These are phyloP conservation scores for Phytophthora tubulina DNA, from an alignment of 352 stramenopile genomes.

Conservation along the genomic window DNA sequence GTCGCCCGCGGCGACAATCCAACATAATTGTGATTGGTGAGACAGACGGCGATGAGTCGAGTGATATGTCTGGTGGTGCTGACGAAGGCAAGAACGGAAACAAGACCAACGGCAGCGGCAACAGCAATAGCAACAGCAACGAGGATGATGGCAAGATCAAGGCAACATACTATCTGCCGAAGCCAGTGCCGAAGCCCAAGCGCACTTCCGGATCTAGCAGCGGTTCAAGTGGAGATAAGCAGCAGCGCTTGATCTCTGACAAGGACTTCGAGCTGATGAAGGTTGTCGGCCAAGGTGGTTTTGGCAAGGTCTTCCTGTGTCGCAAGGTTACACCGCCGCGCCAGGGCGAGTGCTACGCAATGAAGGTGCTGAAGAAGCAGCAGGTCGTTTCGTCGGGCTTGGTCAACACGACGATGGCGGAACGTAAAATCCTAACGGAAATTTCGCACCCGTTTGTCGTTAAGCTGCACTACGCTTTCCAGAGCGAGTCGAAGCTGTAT, in stretches of 20 bases:
- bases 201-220: constrained; percentile 27
- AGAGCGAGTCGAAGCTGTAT: constrained; percentile 94
- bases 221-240: constrained; percentile 35
- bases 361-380: constrained; percentile 98
- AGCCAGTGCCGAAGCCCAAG: constrained; percentile 64
- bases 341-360: constrained; percentile 97
- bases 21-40: constrained; percentile 91
- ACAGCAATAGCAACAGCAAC: neutral
- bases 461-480: constrained; percentile 95
- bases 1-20: constrained; percentile 66
- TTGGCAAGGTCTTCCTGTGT: constrained; percentile 98
- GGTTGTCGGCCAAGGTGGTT: constrained; percentile 97
- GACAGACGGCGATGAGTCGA: constrained; percentile 80
- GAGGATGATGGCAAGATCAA: constrained; percentile 64
- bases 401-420: constrained; percentile 94
- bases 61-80: constrained; percentile 72
- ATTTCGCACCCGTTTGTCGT: constrained; percentile 95
- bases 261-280: constrained; percentile 97
- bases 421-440: constrained; percentile 93
- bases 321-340: constrained; percentile 92
- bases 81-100: constrained; percentile 55
- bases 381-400: constrained; percentile 92
- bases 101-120: constrained; percentile 30
- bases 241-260: constrained; percentile 70
- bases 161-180: constrained; percentile 86